Evolutionary conservation across 2,329 filamentous ascomycete species (phyloP).

Genomic region (Trichoderma sp.): DNA sequence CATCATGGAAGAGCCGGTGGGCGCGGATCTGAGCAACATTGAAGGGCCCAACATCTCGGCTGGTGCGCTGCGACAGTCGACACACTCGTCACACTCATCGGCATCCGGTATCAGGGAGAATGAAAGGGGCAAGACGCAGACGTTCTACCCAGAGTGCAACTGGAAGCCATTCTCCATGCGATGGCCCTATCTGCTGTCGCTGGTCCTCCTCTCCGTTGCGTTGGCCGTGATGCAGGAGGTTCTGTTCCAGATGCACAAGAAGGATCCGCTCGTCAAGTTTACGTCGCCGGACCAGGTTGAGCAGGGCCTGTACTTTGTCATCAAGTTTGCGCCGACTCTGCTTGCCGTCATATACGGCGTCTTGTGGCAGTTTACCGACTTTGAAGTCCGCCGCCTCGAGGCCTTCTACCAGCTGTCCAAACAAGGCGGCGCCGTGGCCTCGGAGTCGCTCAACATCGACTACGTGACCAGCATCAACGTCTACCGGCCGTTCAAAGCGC

Average conservation of each 20-base stretch:
- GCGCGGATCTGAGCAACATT: conserved; percentile 55
- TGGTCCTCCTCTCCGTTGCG: conserved; percentile 56
- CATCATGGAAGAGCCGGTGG: conserved; percentile 46
- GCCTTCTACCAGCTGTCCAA: conserved; percentile 67
- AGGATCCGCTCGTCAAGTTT: conserved; percentile 52
- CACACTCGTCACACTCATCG: conserved; percentile 34
- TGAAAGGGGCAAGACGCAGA: conserved; percentile 41
- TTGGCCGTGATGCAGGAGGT: conserved; percentile 57
- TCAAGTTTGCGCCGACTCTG: conserved; percentile 65
- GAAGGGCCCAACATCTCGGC: conserved; percentile 44
- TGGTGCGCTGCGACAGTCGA: conserved; percentile 41
- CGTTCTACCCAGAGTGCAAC: conserved; percentile 64
- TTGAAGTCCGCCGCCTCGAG: conserved; percentile 67
- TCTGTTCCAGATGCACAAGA: conserved; percentile 53
- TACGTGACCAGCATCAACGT: conserved; percentile 71
- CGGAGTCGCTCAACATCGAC: conserved; percentile 71
- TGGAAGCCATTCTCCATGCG: conserved; percentile 69
- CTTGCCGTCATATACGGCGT: conserved; percentile 64
- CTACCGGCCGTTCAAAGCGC: conserved; percentile 62
- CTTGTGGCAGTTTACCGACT: conserved; percentile 66
- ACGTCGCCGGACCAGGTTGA: conserved; percentile 52
- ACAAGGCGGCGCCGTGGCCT: conserved; percentile 60
- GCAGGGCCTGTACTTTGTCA: conserved; percentile 57
- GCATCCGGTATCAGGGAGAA: neutral
- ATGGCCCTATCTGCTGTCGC: conserved; percentile 57